A percentile compares a stretch with the other conserved stretches of the same genome.
These are phyloP conservation scores for Heritiera fomes DNA, from an alignment of 345 rosid genomes.

Conservation along the genomic window DNA sequence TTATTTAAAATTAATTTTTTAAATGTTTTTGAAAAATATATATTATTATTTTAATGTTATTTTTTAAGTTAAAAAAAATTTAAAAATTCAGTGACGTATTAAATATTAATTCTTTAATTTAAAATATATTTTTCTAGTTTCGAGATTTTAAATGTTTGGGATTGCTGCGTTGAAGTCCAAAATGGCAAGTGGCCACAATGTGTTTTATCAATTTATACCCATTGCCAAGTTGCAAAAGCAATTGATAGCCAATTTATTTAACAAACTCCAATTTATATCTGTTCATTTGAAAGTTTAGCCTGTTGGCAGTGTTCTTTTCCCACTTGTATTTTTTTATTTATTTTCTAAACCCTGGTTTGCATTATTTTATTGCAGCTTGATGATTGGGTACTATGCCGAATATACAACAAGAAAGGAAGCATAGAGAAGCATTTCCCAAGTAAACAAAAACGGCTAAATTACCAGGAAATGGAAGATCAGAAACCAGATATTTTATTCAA, in stretches of 20 bases:
- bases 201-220: not conserved
- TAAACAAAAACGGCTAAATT: not conserved
- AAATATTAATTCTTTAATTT: no score
- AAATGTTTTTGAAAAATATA: no score
- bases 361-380: slow-evolving; percentile 1
- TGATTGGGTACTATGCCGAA: slow-evolving; percentile 68
- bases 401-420: slow-evolving; percentile 68
- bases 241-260: not conserved
- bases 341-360: not conserved
- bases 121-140: no score
- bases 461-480: slow-evolving; percentile 33
- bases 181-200: not conserved
- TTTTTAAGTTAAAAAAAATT: no score
- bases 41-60: no score
- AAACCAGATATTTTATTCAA: slow-evolving; percentile 31
- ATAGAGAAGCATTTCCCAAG: slow-evolving; percentile 40
- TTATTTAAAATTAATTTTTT: no score
- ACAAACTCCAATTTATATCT: not conserved
- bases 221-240: not conserved
- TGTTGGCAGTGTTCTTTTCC: not conserved
- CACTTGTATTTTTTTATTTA: no score
- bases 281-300: not conserved
- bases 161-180: not conserved
- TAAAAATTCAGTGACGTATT: no score
- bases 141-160: not conserved